Evolutionary conservation across 2,329 filamentous ascomycete genomes (phyloP).

Genomic region (Cryphonectria japonica): DNA sequence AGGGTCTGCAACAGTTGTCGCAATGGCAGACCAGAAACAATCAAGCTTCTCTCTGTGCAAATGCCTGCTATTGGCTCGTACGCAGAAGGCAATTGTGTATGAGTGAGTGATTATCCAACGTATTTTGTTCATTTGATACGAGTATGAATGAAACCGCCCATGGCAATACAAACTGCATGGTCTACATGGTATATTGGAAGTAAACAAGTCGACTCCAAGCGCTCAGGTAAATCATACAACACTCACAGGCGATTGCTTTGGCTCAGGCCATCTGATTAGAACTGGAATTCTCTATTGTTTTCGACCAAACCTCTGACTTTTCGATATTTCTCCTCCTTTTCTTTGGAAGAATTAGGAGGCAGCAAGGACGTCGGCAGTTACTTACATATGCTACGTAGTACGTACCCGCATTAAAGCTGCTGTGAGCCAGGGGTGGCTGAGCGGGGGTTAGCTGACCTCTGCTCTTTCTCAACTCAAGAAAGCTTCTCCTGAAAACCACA

Average conservation of each 20-base stretch:
- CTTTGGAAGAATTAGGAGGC: background rate
- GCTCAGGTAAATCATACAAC: too few species aligned
- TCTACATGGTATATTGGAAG: too few species aligned
- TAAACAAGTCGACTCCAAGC: too few species aligned
- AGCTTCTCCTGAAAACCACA: background rate
- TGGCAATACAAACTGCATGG: background rate
- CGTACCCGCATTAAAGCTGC: background rate
- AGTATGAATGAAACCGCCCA: background rate
- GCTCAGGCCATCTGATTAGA: background rate
- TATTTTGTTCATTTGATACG: background rate
- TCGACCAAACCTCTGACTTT: background rate
- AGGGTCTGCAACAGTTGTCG: background rate
- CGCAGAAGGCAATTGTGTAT: background rate
- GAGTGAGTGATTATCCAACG: background rate
- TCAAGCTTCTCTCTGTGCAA: background rate
- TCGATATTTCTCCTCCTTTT: background rate
- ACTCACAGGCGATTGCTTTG: background rate
- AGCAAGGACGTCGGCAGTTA: background rate
- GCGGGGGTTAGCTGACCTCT: background rate
- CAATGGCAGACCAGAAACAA: background rate
- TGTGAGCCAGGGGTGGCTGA: conserved; percentile 13
- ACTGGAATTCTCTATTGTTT: background rate
- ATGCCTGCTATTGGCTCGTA: background rate
- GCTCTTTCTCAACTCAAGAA: background rate
- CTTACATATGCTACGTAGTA: background rate